Evolutionary conservation across 768 basidiomycete genomes (phyloP).

Genomic region (Suillus hirtellus): DNA sequence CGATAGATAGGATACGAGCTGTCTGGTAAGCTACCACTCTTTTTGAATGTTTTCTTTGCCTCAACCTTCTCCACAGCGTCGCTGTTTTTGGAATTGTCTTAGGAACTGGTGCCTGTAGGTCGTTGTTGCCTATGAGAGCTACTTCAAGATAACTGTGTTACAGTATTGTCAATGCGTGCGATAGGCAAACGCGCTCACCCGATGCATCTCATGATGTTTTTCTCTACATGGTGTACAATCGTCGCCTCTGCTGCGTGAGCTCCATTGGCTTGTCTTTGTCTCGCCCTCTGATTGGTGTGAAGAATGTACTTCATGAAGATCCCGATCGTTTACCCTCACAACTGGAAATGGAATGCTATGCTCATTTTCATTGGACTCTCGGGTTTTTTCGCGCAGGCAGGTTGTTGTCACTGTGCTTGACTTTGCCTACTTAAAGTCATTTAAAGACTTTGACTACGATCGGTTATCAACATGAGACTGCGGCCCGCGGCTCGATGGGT

Average conservation of each 20-base stretch:
- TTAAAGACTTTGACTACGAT: slow-evolving; percentile 54
- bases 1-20: slow-evolving; percentile 51
- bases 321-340: slow-evolving; percentile 19
- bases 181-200: slow-evolving; percentile 79
- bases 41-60: not conserved
- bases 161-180: slow-evolving; percentile 56
- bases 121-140: not conserved
- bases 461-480: slow-evolving; percentile 66
- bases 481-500: slow-evolving; percentile 60
- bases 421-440: not conserved
- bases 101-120: slow-evolving; percentile 68
- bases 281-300: not conserved
- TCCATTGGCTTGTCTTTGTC: not conserved
- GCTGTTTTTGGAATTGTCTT: slow-evolving; percentile 68
- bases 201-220: slow-evolving; percentile 69
- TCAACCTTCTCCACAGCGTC: slow-evolving; percentile 38
- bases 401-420: not conserved
- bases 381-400: slow-evolving; percentile 22
- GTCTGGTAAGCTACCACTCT: slow-evolving; percentile 44
- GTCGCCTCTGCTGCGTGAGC: slow-evolving; percentile 17
- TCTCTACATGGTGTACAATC: slow-evolving; percentile 55
- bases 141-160: not conserved
- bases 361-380: slow-evolving; percentile 19
- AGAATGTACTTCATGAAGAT: slow-evolving; percentile 17
- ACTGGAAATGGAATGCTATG: slow-evolving; percentile 20